Evolutionary conservation across 73 alveolate species (phyloP), one percentile per base, ranked within the genome.

Genomic region (Paraurostyla sp.): DNA sequence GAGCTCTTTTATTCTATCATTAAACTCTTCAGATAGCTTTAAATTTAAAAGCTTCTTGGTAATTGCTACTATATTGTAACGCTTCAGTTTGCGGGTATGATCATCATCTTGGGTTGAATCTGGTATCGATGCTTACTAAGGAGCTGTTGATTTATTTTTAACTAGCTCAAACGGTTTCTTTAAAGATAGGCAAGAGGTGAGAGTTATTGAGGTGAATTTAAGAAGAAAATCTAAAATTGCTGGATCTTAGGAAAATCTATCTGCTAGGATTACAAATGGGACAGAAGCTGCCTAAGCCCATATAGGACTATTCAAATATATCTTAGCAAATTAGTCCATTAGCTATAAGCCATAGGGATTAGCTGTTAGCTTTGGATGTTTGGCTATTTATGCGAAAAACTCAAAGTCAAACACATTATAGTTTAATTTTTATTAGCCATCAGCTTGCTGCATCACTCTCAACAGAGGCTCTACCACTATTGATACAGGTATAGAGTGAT

Each of bases 401-500:
- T 90, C 83, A 58, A 91, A 83, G 85, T 94, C 98, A 89, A 85
- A 88, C 30, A 94, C 75, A 71, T 94, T 94, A n/a, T n/a, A n/a
- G n/a, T n/a, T n/a, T n/a, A n/a, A n/a, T n/a, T n/a, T n/a, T n/a
- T n/a, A n/a, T n/a, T n/a, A n/a, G n/a, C n/a, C n/a, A n/a, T n/a
- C n/a, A n/a, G n/a, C n/a, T n/a, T n/a, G n/a, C n/a, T 95, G 96
- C 50, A 93, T 80, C 78, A 90, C 94, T 69, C 93, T 95, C 3
- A 91, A 90, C 56, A 93, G 83, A 6, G 99, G 99, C 76, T 95
- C 99, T 0, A 93, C 90, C 91, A 95, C 59, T 4, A 94, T 93
- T 42, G 96, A 93, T 0, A 95, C 97, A n/a, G 99, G 99, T 16
- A 95, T 93, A 20, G 97, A 83, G 59, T 92, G 82, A 86, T 92